Base-by-base conservation (phyloP, 2,329 filamentous ascomycete species). In the Lecanicillium sp. region DNA sequence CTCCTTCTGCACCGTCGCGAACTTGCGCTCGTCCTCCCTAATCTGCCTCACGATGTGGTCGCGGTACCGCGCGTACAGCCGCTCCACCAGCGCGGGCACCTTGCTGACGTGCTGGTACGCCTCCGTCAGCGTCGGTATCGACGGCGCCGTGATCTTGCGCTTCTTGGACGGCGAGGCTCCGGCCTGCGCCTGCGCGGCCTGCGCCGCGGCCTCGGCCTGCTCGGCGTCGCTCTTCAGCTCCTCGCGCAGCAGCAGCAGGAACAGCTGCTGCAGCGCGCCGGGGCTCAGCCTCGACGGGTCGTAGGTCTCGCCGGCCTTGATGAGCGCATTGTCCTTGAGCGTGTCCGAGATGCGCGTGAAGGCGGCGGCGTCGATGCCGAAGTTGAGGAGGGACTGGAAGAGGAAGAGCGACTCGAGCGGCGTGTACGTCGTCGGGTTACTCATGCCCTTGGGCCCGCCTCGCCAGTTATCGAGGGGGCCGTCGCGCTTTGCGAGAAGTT, bases 361-460 rank as follows among this genome's bases (percentile, higher is more conserved):
- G 62, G 78, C 81, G 52, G 74, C 65, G 44, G 80, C 71, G 55
- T 81, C 77, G 55, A 82, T 72, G 61, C 86, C 86, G 66, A 86
- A 76, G 56, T 74, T 73, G 56, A 82, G 77, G 55, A 94, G 77
- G 52, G 84, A 84, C 68, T 91, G 87, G 70, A 93, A 91, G 60
- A 95, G 78, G 56, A 93, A 79, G 53, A 94, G 77, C 62, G 84
- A 86, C 77, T 95, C 90, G 73, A 94, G 86, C 58, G 84, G 80
- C 62, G 88, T 91, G 69, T 93, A 90, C 60, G 76, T 73, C 62
- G 80, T 75, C 67, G 68, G 65, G 60, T 67, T 67, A 72, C 72
- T 77, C 75, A 79, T 79, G 66, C 72, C 74, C 71, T 72, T 63
- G 63, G 66, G 67, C 68, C 67, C 71, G 62, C 74, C 73, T 76